Conservation (phyloP, 2,329 filamentous ascomycete genomes). For the Neonectria magnoliae region DNA sequence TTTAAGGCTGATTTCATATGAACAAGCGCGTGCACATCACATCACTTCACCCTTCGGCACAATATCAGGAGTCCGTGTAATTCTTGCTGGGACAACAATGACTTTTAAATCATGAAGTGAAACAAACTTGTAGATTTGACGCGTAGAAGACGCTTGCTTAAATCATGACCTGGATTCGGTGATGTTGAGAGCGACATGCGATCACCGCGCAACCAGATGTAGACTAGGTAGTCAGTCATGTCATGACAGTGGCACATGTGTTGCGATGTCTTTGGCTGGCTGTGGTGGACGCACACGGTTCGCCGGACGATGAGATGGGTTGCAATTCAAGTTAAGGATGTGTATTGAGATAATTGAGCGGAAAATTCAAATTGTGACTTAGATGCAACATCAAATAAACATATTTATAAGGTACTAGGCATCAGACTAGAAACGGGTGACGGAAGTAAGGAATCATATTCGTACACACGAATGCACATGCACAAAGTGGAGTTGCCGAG, state of each 20-base stretch:
- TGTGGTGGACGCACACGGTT: constrained; percentile 3
- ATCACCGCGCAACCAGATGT: constrained; percentile 7
- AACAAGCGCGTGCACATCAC: not conserved
- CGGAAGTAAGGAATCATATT: not conserved
- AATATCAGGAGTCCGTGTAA: not conserved
- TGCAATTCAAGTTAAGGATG: not conserved
- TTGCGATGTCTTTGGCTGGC: constrained; percentile 14
- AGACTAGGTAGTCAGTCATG: not conserved
- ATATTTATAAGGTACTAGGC: too few relatives aligned
- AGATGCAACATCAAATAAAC: too few relatives aligned
- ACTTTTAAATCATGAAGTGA: not conserved
- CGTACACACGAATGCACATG: not conserved
- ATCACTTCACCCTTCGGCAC: not conserved
- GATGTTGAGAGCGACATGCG: constrained; percentile 1
- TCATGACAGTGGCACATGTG: constrained; percentile 22
- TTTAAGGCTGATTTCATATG: not conserved
- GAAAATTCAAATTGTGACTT: not conserved
- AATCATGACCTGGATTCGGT: not conserved
- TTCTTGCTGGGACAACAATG: not conserved
- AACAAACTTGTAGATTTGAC: not conserved
- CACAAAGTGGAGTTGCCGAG: not conserved
- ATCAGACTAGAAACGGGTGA: too few relatives aligned
- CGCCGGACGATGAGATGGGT: not conserved
- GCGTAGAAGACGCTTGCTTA: not conserved
- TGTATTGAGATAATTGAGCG: not conserved